These are phyloP conservation scores for Coemansia sp. DNA, from an alignment of 192 early-diverging fungal species.

Conservation along the genomic window DNA sequence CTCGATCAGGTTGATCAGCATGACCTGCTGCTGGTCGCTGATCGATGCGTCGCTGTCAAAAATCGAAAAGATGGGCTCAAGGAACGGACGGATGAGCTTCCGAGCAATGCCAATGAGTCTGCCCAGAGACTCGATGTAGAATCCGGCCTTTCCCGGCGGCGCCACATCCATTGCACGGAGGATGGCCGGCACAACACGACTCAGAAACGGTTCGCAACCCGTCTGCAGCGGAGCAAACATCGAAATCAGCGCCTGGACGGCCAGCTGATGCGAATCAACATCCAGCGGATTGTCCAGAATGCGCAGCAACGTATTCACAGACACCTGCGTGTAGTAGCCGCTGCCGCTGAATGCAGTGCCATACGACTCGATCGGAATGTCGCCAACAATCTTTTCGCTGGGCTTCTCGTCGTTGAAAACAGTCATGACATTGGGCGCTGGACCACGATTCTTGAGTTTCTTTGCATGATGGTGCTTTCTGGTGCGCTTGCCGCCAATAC, in stretches of 20 bases:
- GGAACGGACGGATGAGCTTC: conserved; percentile 87
- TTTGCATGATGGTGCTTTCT: background rate
- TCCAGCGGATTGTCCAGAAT: conserved; percentile 84
- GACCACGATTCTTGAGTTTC: background rate
- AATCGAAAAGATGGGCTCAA: conserved; percentile 78
- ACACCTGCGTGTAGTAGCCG: conserved; percentile 90
- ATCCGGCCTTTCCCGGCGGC: conserved; percentile 74
- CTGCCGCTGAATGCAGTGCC: conserved; percentile 53
- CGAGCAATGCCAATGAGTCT: conserved; percentile 84
- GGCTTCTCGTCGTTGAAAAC: conserved; percentile 31
- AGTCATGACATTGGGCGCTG: conserved; percentile 31
- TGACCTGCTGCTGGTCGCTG: conserved; percentile 65
- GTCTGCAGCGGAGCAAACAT: conserved; percentile 81
- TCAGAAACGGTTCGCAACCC: conserved; percentile 19
- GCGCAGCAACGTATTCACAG: conserved; percentile 84
- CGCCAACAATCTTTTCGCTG: conserved; percentile 25
- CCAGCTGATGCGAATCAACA: conserved; percentile 77
- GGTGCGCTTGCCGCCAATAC: background rate
- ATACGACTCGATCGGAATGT: conserved; percentile 25
- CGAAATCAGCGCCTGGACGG: conserved; percentile 88
- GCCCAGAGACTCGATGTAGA: conserved; percentile 85
- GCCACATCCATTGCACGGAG: conserved; percentile 83
- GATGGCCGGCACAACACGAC: conserved; percentile 78
- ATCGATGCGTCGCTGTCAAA: conserved; percentile 76
- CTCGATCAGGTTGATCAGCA: conserved; percentile 76